These are phyloP conservation scores for Emydomyces testavorans DNA, from an alignment of 2,329 filamentous ascomycete species.

Conservation along the genomic window DNA sequence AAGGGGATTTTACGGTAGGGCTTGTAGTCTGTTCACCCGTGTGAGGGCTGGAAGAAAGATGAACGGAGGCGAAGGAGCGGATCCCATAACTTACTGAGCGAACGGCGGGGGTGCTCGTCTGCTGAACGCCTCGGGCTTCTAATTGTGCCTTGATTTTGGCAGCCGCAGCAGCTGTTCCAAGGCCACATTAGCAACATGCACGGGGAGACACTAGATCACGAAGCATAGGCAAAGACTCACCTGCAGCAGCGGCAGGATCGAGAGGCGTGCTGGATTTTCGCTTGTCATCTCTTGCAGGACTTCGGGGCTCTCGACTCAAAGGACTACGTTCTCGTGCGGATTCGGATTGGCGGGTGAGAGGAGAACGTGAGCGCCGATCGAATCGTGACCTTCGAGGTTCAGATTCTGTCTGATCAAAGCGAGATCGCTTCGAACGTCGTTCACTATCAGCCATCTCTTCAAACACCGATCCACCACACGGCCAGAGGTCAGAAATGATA, in stretches of 20 bases:
- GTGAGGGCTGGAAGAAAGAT: conserved; percentile 13
- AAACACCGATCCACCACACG: neutral
- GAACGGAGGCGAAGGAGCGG: neutral
- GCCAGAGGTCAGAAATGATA: neutral
- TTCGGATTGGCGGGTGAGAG: conserved; percentile 55
- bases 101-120: conserved; percentile 79
- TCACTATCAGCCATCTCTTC: conserved; percentile 63
- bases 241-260: conserved; percentile 67
- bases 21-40: conserved; percentile 33
- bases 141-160: conserved; percentile 76
- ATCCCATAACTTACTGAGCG: conserved; percentile 40
- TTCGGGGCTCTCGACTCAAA: conserved; percentile 43
- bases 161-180: conserved; percentile 62
- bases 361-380: conserved; percentile 83
- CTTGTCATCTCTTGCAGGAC: conserved; percentile 35
- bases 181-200: conserved; percentile 1
- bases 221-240: conserved; percentile 35
- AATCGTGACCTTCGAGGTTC: conserved; percentile 71
- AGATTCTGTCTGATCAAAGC: conserved; percentile 84
- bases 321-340: conserved; percentile 71
- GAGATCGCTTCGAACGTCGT: conserved; percentile 68
- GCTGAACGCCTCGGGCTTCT: conserved; percentile 75
- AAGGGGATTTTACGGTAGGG: conserved; percentile 45
- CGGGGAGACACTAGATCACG: neutral
- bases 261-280: conserved; percentile 37